Evolutionary conservation across 2,329 filamentous ascomycete species (phyloP).

Genomic region (Aspergillus aculeatinus): DNA sequence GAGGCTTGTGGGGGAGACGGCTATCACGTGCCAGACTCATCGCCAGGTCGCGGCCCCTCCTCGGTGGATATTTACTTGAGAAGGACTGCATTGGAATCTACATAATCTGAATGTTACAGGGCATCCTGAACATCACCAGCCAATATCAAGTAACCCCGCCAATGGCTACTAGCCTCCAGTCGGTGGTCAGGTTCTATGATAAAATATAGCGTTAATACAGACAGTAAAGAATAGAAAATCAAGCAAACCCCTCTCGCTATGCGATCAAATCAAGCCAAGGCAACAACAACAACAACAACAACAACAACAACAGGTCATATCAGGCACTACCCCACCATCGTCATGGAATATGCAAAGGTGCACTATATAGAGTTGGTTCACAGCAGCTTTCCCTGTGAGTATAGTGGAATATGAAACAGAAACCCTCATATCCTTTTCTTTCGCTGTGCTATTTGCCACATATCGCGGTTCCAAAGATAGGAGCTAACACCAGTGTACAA

Average conservation of each 20-base stretch:
- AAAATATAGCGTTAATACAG: conserved; percentile 9
- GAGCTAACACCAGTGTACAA: conserved; percentile 29
- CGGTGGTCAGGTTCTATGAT: conserved; percentile 4
- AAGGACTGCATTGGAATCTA: no score
- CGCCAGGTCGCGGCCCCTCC: neutral
- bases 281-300: conserved; percentile 6
- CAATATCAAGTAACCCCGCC: neutral
- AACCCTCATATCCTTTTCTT: conserved; percentile 8
- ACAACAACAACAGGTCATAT: conserved; percentile 13
- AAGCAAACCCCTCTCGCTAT: conserved; percentile 40
- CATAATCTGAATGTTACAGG: no score
- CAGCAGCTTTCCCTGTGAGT: conserved; percentile 11
- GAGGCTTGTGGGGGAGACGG: neutral
- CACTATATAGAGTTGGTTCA: conserved; percentile 22
- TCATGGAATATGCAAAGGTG: conserved; percentile 12
- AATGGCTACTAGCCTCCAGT: neutral
- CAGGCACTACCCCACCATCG: conserved; percentile 15
- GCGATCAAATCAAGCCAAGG: conserved; percentile 34
- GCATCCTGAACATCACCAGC: neutral
- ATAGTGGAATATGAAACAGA: conserved; percentile 9
- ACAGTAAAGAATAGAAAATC: conserved; percentile 17
- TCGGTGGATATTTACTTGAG: no score
- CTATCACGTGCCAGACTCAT: neutral
- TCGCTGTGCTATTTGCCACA: conserved; percentile 4
- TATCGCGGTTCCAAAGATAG: conserved; percentile 6